Evolutionary conservation across 208 protist species (phyloP).

Genomic region (Acanthamoeba castellanii): DNA sequence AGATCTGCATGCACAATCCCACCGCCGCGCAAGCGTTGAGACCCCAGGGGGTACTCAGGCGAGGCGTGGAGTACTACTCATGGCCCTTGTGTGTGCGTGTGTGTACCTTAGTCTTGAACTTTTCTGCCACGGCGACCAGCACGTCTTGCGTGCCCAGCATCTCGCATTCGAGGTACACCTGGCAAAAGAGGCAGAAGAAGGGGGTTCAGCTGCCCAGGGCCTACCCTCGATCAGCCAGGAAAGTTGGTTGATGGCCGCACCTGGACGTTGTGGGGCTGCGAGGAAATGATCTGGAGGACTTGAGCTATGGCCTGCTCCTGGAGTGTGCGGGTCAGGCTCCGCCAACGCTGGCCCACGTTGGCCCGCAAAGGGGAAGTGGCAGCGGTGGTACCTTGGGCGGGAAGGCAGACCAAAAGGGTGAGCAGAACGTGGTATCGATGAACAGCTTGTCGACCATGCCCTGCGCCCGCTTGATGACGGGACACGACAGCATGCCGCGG

Average conservation of each 20-base stretch:
- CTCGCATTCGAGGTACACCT: slow-evolving; percentile 43
- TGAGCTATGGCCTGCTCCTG: slow-evolving; percentile 6
- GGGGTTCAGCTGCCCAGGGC: too few species aligned
- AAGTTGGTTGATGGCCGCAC: background rate
- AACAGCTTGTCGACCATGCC: slow-evolving; percentile 7
- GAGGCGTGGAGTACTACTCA: too few species aligned
- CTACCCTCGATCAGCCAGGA: too few species aligned
- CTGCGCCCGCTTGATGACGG: background rate
- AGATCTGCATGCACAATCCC: slow-evolving; percentile 11
- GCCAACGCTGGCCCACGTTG: background rate
- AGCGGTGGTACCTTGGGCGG: background rate
- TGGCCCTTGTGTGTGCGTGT: background rate
- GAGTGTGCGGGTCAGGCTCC: too few species aligned
- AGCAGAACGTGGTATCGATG: slow-evolving; percentile 46
- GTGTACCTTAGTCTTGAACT: background rate
- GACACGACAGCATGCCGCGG: background rate
- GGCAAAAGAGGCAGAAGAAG: background rate
- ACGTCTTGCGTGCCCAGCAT: slow-evolving; percentile 25
- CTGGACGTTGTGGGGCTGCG: background rate
- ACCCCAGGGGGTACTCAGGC: too few species aligned
- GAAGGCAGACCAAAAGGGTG: slow-evolving; percentile 31
- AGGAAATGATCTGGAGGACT: background rate
- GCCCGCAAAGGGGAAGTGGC: background rate
- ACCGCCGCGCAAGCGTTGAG: too few species aligned
- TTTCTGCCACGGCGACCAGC: background rate